These are phyloP conservation scores for Rhodamnia argentea DNA, from an alignment of 345 rosid species.

Conservation along the genomic window DNA sequence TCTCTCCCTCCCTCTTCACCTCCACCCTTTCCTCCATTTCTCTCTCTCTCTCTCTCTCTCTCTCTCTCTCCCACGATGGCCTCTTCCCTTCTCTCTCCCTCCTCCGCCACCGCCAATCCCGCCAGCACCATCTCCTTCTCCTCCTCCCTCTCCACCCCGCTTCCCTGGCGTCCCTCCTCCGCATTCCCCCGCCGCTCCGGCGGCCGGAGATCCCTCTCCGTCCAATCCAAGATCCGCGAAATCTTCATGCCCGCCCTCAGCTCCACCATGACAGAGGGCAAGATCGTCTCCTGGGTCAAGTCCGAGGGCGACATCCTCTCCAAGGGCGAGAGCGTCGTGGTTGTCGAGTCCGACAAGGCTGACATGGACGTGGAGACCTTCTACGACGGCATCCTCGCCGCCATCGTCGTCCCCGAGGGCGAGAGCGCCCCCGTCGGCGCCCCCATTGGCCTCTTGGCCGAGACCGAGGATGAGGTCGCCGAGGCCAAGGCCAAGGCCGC, in stretches of 20 bases:
- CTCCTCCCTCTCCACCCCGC: constrained; percentile 29
- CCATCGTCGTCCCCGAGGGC: constrained; percentile 88
- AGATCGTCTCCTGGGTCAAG: constrained; percentile 94
- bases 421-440: constrained; percentile 87
- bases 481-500: constrained; percentile 78
- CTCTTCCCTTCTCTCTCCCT: neutral
- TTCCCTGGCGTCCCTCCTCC: constrained; percentile 25
- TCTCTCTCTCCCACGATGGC: constrained; percentile 25
- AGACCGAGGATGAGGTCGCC: constrained; percentile 77
- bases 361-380: constrained; percentile 98
- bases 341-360: constrained; percentile 95
- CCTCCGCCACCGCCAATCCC: neutral
- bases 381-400: constrained; percentile 89
- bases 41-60: neutral
- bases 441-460: constrained; percentile 77
- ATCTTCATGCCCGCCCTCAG: constrained; percentile 99
- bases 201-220: constrained; percentile 15
- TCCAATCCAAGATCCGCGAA: constrained; percentile 85
- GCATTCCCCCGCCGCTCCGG: constrained; percentile 11
- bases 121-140: neutral
- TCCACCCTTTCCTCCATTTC: neutral
- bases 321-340: constrained; percentile 93
- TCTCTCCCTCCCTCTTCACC: neutral
- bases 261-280: constrained; percentile 99
- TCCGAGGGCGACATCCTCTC: constrained; percentile 87